Evolutionary conservation across 805 yeast genomes (phyloP), one percentile per base, ranked within the genome.

Genomic region (Hanseniaspora meyeri): DNA sequence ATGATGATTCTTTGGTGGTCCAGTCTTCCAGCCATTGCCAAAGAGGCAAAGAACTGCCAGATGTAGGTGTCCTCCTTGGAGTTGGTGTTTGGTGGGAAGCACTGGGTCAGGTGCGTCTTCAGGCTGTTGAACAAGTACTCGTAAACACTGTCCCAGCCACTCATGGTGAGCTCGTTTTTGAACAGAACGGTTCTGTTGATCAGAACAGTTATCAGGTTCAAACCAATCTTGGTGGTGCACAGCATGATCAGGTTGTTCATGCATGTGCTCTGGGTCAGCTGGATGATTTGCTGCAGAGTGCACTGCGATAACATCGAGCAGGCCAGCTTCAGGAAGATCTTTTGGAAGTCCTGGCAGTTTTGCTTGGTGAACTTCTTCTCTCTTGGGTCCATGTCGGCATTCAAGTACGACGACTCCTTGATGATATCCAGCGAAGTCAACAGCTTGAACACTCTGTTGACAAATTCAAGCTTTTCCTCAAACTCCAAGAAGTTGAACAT

Each of bases 11-110:
- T 80, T 76, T 91, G 97, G 66, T 90, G 96, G 63, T 84, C 84
- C 63, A 87, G 73, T 66, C 85, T 83, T 61, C 97, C 96, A 59
- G 96, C 91, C 60, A 91, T 74, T 0, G 97, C 91, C 59, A 91
- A 77, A 14, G 96, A 85, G 24, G 98, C 98, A 69, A 91, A 78
- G 66, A 91, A 90, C 72, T 91, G 97, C 98, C 98, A 91, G 51
- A 88, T 88, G 65, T 90, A 89, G 39, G 89, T 79, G 16, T 56
- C 58, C 19, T 51, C 55, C 16, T 56, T 51, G n/a, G 45, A 39
- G 14, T 16, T 43, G 34, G 46, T 43, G 27, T 77, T 73, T 45
- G 91, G 87, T 56, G 96, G 96, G 83, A 91, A 90, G 47, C 90
- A 79, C 17, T 80, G 74, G 1, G 84, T 75, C 58, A 91, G 76